Evolutionary conservation across 306 rosid genomes (phyloP).

Genomic region (Acmispon strigosus): DNA sequence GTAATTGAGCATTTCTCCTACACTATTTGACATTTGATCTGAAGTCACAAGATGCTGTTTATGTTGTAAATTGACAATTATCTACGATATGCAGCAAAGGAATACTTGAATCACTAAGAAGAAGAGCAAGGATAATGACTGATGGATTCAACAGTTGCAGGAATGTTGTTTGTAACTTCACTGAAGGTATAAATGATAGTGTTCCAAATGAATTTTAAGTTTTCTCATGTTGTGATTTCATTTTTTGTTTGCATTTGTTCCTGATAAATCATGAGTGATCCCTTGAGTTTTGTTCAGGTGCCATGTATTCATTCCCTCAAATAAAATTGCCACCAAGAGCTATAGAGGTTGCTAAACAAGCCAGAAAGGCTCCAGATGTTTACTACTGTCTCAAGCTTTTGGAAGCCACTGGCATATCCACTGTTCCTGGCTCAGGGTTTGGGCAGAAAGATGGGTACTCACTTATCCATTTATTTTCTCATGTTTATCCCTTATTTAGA

Average conservation of each 20-base stretch:
- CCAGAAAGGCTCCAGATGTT: constrained; percentile 91
- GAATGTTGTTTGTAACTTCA: constrained; percentile 94
- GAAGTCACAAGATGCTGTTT: not conserved
- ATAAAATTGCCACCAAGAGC: constrained; percentile 82
- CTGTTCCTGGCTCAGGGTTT: constrained; percentile 98
- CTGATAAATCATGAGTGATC: constrained; percentile 6
- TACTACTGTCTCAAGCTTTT: constrained; percentile 91
- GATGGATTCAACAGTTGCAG: constrained; percentile 99
- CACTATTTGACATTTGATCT: not conserved
- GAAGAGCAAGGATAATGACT: constrained; percentile 92
- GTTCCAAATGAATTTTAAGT: not conserved
- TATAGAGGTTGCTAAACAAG: constrained; percentile 67
- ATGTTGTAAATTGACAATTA: constrained; percentile 16
- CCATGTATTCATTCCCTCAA: constrained; percentile 99
- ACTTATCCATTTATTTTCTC: not conserved
- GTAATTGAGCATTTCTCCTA: not conserved
- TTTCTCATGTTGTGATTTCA: not conserved
- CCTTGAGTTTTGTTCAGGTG: constrained; percentile 55
- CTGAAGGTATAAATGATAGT: constrained; percentile 62
- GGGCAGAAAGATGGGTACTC: constrained; percentile 97
- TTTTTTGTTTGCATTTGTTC: not conserved
- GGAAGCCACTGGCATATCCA: constrained; percentile 98
- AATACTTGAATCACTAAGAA: constrained; percentile 84
- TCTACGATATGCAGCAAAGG: constrained; percentile 60
- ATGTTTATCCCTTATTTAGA: not conserved